Evolutionary conservation across 306 rosid species (phyloP), one percentile per base, ranked within the genome.

Genomic region (Cicer yamashitae): DNA sequence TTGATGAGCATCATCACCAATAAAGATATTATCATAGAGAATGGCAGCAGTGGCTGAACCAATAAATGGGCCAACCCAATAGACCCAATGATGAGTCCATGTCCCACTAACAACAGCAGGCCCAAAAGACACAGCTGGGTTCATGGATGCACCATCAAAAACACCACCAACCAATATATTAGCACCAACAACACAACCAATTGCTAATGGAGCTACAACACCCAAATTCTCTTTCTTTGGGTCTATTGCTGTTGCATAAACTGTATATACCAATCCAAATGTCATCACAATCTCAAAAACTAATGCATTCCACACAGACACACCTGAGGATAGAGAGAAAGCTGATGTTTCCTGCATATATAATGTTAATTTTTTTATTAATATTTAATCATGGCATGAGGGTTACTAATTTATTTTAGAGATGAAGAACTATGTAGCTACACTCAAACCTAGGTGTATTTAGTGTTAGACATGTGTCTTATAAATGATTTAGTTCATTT

Each of bases 41-140:
- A 90, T 74, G 45, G 89, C 90, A 7, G 90, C 88, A 67, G 84
- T 67, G 61, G 87, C 77, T 0, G 89, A 85, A 47, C 89, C 90
- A 45, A 82, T 47, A 41, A 86, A 65, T 22, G 96, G 89, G 12
- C 96, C 89, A 0, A 67, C 58, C 90, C 96, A 86, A 48, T 90
- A 90, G 48, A 90, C 89, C 92, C 90, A 90, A 38, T 90, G 92
- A 82, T 88, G 60, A 3, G 82, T 77, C 96, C 96, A 88, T 4
- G 85, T 37, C 89, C 89, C 62, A 76, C 86, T 88, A 44, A 86
- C 85, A n/a, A 90, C 45, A 30, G 37, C 37, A 30, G 37, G 37
- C 37, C 37, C 37, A 30, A 30, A 30, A 4, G 37, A 30, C 5
- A 30, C 37, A 30, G 37, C 37, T 30, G 37, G 37, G 37, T 30